Conservation (phyloP, 139 green algal species). For the Chlamydomonas sp. region DNA sequence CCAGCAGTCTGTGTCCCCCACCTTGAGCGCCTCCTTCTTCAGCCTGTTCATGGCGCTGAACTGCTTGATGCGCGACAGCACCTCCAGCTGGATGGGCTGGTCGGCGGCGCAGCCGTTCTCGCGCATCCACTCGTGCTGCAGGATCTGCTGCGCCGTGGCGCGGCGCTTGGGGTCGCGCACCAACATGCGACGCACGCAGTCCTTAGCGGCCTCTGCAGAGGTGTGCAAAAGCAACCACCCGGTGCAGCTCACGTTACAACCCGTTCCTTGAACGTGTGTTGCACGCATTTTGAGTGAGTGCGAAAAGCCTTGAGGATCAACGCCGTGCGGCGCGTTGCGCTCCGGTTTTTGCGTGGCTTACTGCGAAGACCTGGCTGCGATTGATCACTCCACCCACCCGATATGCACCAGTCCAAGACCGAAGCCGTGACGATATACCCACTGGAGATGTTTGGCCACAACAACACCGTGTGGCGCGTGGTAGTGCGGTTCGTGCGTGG, state of each 20-base stretch:
- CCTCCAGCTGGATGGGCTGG: constrained; percentile 65
- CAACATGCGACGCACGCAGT: constrained; percentile 88
- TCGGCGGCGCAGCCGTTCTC: constrained; percentile 83
- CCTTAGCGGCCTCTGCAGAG: constrained; percentile 74
- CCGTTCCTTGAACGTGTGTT: no score
- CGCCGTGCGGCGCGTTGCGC: no score
- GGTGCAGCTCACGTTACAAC: neutral
- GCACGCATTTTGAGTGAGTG: no score
- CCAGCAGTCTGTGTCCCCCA: constrained; percentile 30
- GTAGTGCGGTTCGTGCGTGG: no score
- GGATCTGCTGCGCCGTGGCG: constrained; percentile 81
- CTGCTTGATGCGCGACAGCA: constrained; percentile 87
- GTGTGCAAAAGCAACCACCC: neutral
- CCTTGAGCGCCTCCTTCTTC: constrained; percentile 96
- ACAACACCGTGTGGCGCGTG: no score
- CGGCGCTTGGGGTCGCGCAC: constrained; percentile 84
- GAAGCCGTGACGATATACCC: no score
- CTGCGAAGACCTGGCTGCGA: no score
- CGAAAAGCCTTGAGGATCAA: no score
- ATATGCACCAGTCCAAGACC: no score
- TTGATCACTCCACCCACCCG: no score
- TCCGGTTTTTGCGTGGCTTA: no score
- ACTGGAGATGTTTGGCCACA: no score
- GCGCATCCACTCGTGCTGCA: constrained; percentile 94
- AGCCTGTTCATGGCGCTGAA: constrained; percentile 97